Conservation (phyloP, 2,329 filamentous ascomycete species). For the Rosellinia necatrix region DNA sequence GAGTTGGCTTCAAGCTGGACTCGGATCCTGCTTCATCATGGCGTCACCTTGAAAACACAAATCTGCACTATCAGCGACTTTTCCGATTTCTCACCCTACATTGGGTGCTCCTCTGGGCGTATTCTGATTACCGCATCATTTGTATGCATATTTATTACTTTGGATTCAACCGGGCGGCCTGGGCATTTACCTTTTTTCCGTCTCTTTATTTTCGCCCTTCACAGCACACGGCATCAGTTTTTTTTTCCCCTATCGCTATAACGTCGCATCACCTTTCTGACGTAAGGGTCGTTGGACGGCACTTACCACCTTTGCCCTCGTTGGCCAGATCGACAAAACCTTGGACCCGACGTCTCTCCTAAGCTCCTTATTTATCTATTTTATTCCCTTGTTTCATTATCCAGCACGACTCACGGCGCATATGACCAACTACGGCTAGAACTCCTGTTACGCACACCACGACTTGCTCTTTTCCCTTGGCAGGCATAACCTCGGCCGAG, state of each 20-base stretch:
- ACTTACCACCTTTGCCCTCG: slow-evolving; percentile 1
- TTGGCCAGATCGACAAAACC: background rate
- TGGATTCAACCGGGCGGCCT: no score
- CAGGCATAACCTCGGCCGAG: slow-evolving; percentile 20
- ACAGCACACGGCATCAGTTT: slow-evolving; percentile 15
- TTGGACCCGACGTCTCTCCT: slow-evolving; percentile 14
- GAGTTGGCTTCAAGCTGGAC: slow-evolving; percentile 4
- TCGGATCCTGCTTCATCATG: slow-evolving; percentile 5
- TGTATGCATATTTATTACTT: slow-evolving; percentile 12
- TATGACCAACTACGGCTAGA: slow-evolving; percentile 37
- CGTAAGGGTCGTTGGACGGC: background rate
- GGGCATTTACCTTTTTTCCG: slow-evolving; percentile 9
- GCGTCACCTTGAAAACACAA: slow-evolving; percentile 1
- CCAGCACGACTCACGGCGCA: slow-evolving; percentile 40
- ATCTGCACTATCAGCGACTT: background rate
- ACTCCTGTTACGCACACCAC: slow-evolving; percentile 34
- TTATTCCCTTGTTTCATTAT: slow-evolving; percentile 32
- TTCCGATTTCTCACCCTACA: background rate
- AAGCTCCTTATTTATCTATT: slow-evolving; percentile 20
- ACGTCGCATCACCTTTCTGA: background rate
- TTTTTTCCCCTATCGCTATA: slow-evolving; percentile 6
- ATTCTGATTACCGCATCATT: slow-evolving; percentile 10
- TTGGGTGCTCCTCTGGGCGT: background rate
- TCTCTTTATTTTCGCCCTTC: slow-evolving; percentile 14
- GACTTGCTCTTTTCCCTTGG: slow-evolving; percentile 22